phyloP scores from a whole-genome alignment of 305 asterid species.

The Withania somnifera region DNA sequence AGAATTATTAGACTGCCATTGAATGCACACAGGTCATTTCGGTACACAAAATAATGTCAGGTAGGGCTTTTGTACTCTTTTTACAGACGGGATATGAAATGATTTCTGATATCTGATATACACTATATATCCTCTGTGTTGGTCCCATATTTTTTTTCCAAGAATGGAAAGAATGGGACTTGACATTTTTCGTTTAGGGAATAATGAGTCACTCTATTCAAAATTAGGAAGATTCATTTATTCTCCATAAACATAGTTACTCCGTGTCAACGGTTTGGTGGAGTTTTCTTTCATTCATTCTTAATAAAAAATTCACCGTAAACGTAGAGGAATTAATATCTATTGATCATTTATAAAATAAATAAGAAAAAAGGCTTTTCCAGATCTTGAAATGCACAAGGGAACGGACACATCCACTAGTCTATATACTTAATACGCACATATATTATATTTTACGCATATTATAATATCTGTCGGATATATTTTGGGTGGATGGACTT shows the following conservation, averaged over 20 bases:
- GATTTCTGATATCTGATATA: neutral
- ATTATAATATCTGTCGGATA: no score
- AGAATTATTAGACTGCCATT: neutral
- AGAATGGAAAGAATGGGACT: neutral
- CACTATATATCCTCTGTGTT: neutral
- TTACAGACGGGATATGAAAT: neutral
- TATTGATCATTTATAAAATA: neutral
- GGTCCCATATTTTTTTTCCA: neutral
- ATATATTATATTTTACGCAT: no score
- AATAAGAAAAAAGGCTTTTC: neutral
- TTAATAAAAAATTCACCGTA: neutral
- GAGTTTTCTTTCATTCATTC: neutral
- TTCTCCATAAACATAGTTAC: neutral
- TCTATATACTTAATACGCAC: no score
- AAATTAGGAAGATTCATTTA: neutral
- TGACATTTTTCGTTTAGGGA: neutral
- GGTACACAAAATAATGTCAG: neutral
- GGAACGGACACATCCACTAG: no score
- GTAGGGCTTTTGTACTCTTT: neutral
- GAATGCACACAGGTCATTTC: neutral
- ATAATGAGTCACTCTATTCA: neutral
- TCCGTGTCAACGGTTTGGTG: neutral
- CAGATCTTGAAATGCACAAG: no score
- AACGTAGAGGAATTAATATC: neutral
- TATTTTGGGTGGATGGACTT: no score